Evolutionary conservation across 1,284 basidiomycete genomes (phyloP), one percentile per base, ranked within the genome.

Genomic region (Ganoderma meredithae): DNA sequence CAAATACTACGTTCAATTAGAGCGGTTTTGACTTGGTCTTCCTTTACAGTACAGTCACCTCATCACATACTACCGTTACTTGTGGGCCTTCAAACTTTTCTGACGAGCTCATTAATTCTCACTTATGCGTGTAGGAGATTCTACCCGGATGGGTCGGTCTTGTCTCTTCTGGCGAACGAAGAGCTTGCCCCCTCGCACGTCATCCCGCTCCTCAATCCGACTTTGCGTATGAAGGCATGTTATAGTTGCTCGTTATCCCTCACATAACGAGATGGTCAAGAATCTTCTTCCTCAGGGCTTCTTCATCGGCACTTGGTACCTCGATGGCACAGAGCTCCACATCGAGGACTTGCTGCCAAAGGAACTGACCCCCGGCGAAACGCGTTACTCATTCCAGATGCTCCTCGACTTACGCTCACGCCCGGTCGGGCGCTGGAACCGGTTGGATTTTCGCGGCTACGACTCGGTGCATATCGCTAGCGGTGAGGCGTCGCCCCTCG

Each of bases 81-180:
- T 95, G 92, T 93, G 74, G 78, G 90, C 79, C 58, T 25, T 13
- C 22, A 12, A 10, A 25, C 8, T 6, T 25, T 19, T 7, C 67
- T 22, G 40, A n/a, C 43, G 39, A 44, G n/a, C 60, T 39, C 15
- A 9, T 25, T 25, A 36, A 22, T 66, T n/a, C 39, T 53, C 36
- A 60, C 39, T 27, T 44, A 15, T 6, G 3, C 55, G 65, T 17
- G 63, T 75, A 91, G 96, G 49, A 93, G 96, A 10, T 98, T 98
- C 83, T 92, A 94, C 70, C 90, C 95, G 0, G 90, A 95, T 73
- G 96, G 96, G 1, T 87, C 88, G 73, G 95, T 96, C 5, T 85
- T 98, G 3, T 96, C 94, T 27, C 86, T 97, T 17, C 88, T 97
- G 31, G 89, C 94, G 1, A 96, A 96, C 69, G 95, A 97, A 78